These are phyloP conservation scores for Stereum hirsutum DNA, from an alignment of 1,284 basidiomycete species.

Conservation along the genomic window DNA sequence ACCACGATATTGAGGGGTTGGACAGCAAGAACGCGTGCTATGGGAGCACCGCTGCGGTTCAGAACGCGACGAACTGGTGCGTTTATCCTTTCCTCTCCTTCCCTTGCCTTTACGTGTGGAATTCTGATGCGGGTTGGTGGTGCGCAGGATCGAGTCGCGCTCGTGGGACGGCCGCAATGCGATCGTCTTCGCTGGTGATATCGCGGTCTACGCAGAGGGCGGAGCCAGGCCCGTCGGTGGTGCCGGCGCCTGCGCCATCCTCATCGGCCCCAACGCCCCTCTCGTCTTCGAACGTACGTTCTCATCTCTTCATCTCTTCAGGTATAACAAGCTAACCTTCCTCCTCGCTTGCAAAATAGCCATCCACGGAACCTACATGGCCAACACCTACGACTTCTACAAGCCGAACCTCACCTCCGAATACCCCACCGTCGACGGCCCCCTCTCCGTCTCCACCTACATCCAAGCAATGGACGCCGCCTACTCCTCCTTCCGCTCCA, in stretches of 20 bases:
- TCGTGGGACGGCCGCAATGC: conserved; percentile 99
- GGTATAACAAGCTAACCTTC: no score
- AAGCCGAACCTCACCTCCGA: conserved; percentile 91
- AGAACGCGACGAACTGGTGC: conserved; percentile 98
- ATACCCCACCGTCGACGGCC: conserved; percentile 96
- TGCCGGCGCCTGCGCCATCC: conserved; percentile 90
- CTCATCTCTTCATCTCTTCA: conserved; percentile 3
- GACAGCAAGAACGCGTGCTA: conserved; percentile 99
- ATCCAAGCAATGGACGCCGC: conserved; percentile 89
- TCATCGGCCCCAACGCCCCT: conserved; percentile 95
- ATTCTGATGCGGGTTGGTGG: no score
- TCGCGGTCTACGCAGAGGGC: conserved; percentile 97
- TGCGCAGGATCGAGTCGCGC: conserved; percentile 85
- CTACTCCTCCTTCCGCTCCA: conserved; percentile 83
- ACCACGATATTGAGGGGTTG: conserved; percentile 97
- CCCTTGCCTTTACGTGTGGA: no score
- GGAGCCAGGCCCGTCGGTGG: conserved; percentile 93
- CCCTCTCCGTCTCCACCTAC: conserved; percentile 93
- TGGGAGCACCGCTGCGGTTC: conserved; percentile 95
- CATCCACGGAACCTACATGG: conserved; percentile 95
- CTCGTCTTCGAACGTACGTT: conserved; percentile 90
- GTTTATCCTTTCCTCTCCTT: no score
- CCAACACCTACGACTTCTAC: conserved; percentile 97
- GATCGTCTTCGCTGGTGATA: conserved; percentile 95
- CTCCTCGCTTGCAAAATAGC: conserved; percentile 61